Percentiles rank a stretch among this genome's conserved stretches.
These are phyloP conservation scores for Aspergillus clavatus DNA, from an alignment of 2,329 filamentous ascomycete genomes.

Conservation along the genomic window DNA sequence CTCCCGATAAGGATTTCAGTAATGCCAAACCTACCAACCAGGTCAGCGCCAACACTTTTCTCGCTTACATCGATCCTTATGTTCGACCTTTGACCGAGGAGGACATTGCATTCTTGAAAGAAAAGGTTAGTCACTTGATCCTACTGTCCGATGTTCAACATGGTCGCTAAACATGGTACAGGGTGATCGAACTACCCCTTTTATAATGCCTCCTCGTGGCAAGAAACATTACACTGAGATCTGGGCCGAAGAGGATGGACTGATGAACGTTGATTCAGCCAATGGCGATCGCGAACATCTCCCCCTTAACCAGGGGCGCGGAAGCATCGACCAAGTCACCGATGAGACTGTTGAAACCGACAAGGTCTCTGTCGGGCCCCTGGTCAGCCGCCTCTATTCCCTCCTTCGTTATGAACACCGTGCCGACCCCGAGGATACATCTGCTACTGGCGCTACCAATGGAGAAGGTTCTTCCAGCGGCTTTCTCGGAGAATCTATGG, in stretches of 20 bases:
- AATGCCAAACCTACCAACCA: conserved; percentile 90
- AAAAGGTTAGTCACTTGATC: conserved; percentile 51
- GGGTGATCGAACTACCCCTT: conserved; percentile 77
- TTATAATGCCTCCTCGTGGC: conserved; percentile 78
- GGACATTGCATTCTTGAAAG: conserved; percentile 85
- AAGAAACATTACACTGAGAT: conserved; percentile 81
- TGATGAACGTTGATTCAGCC: conserved; percentile 66
- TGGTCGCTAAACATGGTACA: conserved; percentile 21
- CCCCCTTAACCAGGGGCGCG: conserved; percentile 75
- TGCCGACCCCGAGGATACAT: conserved; percentile 51
- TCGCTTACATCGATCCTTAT: conserved; percentile 86
- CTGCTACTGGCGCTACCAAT: conserved; percentile 13
- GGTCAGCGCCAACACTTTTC: conserved; percentile 88
- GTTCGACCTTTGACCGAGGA: conserved; percentile 88
- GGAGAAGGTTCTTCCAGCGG: conserved; percentile 21
- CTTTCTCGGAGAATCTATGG: conserved; percentile 46
- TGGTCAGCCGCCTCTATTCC: conserved; percentile 76
- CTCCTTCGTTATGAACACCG: conserved; percentile 70
- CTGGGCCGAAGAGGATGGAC: conserved; percentile 91
- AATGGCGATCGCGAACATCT: conserved; percentile 60
- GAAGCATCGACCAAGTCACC: conserved; percentile 78
- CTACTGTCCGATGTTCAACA: neutral
- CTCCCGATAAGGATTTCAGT: conserved; percentile 93
- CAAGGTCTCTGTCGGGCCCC: conserved; percentile 78
- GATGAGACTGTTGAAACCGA: conserved; percentile 86